These are phyloP conservation scores for Rubia peregrina DNA, from an alignment of 305 asterid species.

Conservation along the genomic window DNA sequence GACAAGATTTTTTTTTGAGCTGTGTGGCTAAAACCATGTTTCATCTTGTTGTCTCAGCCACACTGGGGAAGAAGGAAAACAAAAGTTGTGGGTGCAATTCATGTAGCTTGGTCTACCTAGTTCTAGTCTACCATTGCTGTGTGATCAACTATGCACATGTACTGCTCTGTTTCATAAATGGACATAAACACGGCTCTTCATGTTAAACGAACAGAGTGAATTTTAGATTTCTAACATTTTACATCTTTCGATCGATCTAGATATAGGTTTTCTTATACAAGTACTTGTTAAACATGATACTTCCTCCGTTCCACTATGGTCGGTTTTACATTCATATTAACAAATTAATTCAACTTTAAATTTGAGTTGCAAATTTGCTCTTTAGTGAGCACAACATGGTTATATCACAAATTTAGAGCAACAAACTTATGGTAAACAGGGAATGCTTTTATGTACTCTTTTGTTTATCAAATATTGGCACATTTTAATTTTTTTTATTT, in stretches of 20 bases:
- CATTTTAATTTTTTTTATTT: no score
- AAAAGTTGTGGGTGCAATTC: background rate
- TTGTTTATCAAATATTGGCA: no score
- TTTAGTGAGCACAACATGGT: no score
- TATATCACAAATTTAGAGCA: no score
- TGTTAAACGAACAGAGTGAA: no score
- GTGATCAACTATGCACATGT: background rate
- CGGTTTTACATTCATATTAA: no score
- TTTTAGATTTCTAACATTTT: no score
- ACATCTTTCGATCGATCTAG: no score
- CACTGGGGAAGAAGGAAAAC: background rate
- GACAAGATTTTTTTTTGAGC: constrained; percentile 23
- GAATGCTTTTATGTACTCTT: no score
- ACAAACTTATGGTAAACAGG: no score
- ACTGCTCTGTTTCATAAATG: background rate
- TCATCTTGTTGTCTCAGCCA: background rate
- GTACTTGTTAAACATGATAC: no score
- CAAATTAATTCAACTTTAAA: background rate
- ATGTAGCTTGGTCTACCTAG: constrained; percentile 3
- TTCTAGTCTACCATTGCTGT: background rate
- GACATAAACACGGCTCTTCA: no score
- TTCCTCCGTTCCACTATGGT: background rate
- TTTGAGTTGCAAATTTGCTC: background rate
- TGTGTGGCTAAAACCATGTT: constrained; percentile 25
- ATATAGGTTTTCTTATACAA: background rate